These are phyloP conservation scores for Phanerochaete sordida DNA, from an alignment of 768 basidiomycete species.

Conservation along the genomic window DNA sequence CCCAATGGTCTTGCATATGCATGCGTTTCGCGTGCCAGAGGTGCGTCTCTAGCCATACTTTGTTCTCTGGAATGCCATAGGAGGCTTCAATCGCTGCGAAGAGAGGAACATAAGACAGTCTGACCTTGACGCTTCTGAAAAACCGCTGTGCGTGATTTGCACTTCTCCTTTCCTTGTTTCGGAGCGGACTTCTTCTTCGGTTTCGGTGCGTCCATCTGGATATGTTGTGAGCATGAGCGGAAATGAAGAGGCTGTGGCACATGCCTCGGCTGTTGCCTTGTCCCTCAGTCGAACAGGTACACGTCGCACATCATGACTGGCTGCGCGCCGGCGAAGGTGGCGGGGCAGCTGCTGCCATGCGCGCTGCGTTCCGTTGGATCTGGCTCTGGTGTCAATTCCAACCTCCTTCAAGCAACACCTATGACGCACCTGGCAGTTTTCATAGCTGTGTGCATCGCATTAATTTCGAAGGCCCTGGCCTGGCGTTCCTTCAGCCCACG, in stretches of 20 bases:
- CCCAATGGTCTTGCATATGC: constrained; percentile 93
- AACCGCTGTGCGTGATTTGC: constrained; percentile 51
- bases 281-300: constrained; percentile 82
- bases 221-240: background rate
- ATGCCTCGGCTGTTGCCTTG: constrained; percentile 80
- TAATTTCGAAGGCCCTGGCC: constrained; percentile 87
- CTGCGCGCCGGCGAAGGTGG: constrained; percentile 87
- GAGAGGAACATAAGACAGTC: constrained; percentile 1
- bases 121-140: constrained; percentile 75
- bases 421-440: constrained; percentile 66
- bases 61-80: constrained; percentile 51
- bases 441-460: constrained; percentile 87
- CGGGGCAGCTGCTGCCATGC: constrained; percentile 93
- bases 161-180: constrained; percentile 61
- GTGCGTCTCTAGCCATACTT: constrained; percentile 94
- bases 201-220: constrained; percentile 44
- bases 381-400: constrained; percentile 24
- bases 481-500: constrained; percentile 26
- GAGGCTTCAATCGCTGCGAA: background rate
- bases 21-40: constrained; percentile 97
- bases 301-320: constrained; percentile 90
- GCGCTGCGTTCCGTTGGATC: constrained; percentile 68
- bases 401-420: background rate
- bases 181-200: constrained; percentile 47
- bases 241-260: constrained; percentile 7